Conservation (phyloP, 805 yeast genomes). For the Metschnikowia reukaufii region DNA sequence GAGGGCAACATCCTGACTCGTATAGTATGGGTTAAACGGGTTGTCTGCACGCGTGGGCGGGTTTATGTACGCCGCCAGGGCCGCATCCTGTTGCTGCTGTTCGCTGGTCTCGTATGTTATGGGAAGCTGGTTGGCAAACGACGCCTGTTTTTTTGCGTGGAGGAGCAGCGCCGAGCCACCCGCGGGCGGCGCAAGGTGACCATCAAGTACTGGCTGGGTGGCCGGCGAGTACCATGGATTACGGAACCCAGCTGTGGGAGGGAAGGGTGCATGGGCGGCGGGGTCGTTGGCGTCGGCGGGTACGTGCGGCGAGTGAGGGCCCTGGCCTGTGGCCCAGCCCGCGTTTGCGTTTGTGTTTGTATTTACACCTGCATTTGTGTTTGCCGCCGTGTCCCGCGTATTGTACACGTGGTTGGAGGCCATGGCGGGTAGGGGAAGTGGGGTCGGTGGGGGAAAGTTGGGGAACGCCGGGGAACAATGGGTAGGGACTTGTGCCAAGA, state of each 20-base stretch:
- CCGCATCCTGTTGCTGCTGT: conserved; percentile 25
- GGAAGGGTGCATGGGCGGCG: conserved; percentile 1
- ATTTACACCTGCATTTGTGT: background rate
- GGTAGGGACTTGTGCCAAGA: no score
- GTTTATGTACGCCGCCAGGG: conserved; percentile 28
- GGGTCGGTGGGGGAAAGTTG: background rate
- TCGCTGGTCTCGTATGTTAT: conserved; percentile 48
- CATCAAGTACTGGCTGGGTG: conserved; percentile 17
- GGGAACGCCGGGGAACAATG: no score
- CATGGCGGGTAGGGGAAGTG: conserved; percentile 20
- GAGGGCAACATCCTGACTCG: conserved; percentile 37
- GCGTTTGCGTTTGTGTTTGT: background rate
- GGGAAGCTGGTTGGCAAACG: conserved; percentile 48
- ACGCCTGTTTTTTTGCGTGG: conserved; percentile 26
- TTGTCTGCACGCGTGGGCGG: conserved; percentile 48
- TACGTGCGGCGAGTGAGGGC: no score
- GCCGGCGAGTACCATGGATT: conserved; percentile 45
- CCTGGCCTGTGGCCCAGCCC: background rate
- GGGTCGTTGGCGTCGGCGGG: background rate
- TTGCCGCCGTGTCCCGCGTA: conserved; percentile 32
- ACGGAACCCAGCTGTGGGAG: conserved; percentile 33
- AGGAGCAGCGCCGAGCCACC: conserved; percentile 27
- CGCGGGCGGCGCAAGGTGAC: conserved; percentile 9
- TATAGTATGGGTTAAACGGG: conserved; percentile 45
- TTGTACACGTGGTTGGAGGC: conserved; percentile 34